Evolutionary conservation across 352 stramenopile genomes (phyloP), one percentile per base, ranked within the genome.

Genomic region (Phytophthora rubi): DNA sequence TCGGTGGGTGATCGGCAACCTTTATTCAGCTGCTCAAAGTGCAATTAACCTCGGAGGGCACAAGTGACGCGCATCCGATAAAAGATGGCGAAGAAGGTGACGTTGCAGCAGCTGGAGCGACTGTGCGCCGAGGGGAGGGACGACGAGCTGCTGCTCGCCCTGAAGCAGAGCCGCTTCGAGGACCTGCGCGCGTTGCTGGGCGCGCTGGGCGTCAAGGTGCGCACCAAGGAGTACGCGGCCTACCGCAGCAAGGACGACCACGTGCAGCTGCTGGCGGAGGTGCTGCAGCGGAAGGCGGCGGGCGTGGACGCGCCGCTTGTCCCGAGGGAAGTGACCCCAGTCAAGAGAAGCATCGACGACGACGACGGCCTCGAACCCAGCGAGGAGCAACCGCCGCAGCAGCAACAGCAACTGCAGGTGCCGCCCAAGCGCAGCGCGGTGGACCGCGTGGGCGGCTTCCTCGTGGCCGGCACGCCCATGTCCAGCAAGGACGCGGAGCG

Each of bases 231-330:
- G 47, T 70, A 65, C 55, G 62, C 57, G 23, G 49, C 18, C 2
- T 42, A 60, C 21, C 55, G 57, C 49, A 67, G 23, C 18, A 70
- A 70, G 62, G 62, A 59, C 2, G 62, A 70, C 18, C 62, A 65
- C 47, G 62, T 64, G 8, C 1, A 47, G 35, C 6, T 65, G 47
- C 54, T 70, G 54, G 23, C 6, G 10, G 10, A 59, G 30, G 54
- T 64, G 16, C 44, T 69, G 32, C 6, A 45, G 44, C 52, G 61
- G 30, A 45, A 57, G 35, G 21, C n/a, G 1, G 15, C 8, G 45
- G 9, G n/a, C 16, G 16, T 16, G 2, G 59, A 30, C 15, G 1
- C 6, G 1, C 6, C 53, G 26, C 1, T 53, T n/a, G 45, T 52
- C 13, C 39, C 39, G 39, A 21, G 12, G 39, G n/a, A 48, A 13